These are phyloP conservation scores for Xylariomycetidae sp. DNA, from an alignment of 2,329 filamentous ascomycete genomes.

Conservation along the genomic window DNA sequence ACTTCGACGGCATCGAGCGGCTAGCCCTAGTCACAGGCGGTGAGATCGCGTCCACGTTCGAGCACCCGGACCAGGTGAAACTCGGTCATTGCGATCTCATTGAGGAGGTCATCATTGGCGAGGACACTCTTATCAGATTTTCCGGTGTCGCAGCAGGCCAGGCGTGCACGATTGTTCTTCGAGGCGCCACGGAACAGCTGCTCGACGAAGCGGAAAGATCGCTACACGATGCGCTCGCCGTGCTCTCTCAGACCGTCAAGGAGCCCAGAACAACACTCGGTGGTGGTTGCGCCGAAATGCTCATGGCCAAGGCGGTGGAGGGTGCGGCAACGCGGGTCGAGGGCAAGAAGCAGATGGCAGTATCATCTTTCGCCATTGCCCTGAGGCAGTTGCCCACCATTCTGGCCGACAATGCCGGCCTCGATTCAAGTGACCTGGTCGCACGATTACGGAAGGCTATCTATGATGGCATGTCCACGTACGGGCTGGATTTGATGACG, in stretches of 20 bases:
- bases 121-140: conserved; percentile 96
- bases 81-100: conserved; percentile 92
- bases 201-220: conserved; percentile 95
- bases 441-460: conserved; percentile 87
- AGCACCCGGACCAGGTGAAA: conserved; percentile 95
- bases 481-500: conserved; percentile 80
- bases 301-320: conserved; percentile 98
- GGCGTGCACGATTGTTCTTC: conserved; percentile 93
- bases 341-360: conserved; percentile 93
- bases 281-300: conserved; percentile 95
- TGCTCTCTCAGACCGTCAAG: conserved; percentile 92
- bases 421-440: conserved; percentile 92
- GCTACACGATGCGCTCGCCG: conserved; percentile 90
- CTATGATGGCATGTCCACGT: conserved; percentile 89
- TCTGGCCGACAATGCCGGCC: conserved; percentile 91
- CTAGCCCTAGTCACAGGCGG: conserved; percentile 92
- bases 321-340: conserved; percentile 88
- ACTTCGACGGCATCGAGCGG: conserved; percentile 96
- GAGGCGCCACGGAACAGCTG: conserved; percentile 93
- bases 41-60: conserved; percentile 96
- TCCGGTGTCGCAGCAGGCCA: conserved; percentile 90
- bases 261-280: conserved; percentile 92
- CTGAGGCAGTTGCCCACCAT: conserved; percentile 93
- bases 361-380: conserved; percentile 82
- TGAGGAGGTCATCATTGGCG: conserved; percentile 96